phyloP scores from a whole-genome alignment of 2,329 filamentous ascomycete species.

The Pleoardoris graminearum region DNA sequence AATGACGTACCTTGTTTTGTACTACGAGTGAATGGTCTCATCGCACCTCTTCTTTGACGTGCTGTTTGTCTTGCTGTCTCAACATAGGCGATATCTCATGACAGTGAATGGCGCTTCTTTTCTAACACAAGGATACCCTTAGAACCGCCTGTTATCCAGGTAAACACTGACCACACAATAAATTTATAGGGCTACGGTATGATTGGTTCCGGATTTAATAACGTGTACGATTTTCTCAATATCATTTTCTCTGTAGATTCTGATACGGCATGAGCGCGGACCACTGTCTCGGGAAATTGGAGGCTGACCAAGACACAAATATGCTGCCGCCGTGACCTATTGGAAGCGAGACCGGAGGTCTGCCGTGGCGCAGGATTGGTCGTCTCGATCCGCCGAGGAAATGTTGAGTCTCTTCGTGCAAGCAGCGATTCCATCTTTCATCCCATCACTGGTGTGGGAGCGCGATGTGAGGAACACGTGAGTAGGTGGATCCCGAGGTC shows the following conservation, averaged over 20 bases:
- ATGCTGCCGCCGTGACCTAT: neutral
- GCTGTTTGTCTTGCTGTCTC: neutral
- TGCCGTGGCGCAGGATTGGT: neutral
- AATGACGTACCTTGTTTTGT: slow-evolving; percentile 1
- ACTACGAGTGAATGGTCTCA: slow-evolving; percentile 1
- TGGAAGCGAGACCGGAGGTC: neutral
- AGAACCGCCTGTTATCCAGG: too few species aligned
- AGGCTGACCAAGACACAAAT: neutral
- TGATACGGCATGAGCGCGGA: neutral
- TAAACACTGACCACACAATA: too few species aligned
- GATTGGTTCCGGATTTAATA: neutral
- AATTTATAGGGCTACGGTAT: too few species aligned
- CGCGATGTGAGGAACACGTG: too few species aligned
- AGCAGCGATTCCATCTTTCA: neutral
- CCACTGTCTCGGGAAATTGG: slow-evolving; percentile 1
- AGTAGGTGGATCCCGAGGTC: too few species aligned
- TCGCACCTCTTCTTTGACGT: neutral
- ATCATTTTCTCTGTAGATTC: neutral
- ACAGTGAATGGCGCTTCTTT: too few species aligned
- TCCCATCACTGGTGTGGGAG: neutral
- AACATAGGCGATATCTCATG: too few species aligned
- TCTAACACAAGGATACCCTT: too few species aligned
- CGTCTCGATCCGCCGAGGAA: neutral
- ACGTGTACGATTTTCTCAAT: neutral
- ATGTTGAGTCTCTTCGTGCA: neutral